Conservation (phyloP, 2,329 filamentous ascomycete species). For the Leptographium wingfieldii region DNA sequence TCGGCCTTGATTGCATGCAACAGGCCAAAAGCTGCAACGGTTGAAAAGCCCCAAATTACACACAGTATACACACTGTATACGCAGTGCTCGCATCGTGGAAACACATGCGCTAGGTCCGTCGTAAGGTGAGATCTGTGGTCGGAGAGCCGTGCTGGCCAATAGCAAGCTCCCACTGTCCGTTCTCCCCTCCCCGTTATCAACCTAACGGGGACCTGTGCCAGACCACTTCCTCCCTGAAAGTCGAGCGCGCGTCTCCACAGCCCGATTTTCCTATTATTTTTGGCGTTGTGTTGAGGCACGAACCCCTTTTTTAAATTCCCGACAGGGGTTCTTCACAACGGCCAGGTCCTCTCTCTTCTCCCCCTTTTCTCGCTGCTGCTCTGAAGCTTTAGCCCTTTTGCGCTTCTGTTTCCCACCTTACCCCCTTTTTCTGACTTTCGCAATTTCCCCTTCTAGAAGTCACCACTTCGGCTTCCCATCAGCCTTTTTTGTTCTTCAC, state of each 20-base stretch:
- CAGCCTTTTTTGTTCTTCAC: conserved; percentile 4
- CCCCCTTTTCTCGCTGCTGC: conserved; percentile 1
- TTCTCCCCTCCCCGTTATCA: background rate
- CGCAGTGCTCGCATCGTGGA: background rate
- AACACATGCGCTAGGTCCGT: background rate
- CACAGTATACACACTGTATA: background rate
- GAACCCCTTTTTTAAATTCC: conserved; percentile 11
- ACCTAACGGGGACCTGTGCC: background rate
- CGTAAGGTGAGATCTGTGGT: conserved; percentile 3
- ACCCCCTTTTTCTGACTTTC: conserved; percentile 11
- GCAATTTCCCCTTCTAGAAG: conserved; percentile 14
- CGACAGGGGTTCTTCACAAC: conserved; percentile 7
- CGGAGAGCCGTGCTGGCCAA: background rate
- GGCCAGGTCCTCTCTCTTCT: background rate
- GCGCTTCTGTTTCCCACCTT: conserved; percentile 6
- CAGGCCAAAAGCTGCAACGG: background rate
- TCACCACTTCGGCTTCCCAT: conserved; percentile 6
- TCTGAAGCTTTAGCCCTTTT: conserved; percentile 3
- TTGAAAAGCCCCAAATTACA: background rate
- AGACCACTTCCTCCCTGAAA: background rate
- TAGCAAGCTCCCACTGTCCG: background rate
- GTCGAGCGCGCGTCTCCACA: background rate
- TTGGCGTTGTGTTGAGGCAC: conserved; percentile 6
- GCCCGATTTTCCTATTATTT: background rate
- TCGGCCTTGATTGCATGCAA: background rate